Percentiles rank a stretch among this genome's conserved stretches.
These are phyloP conservation scores for Phytomonas francai DNA, from an alignment of 208 protist genomes.

Conservation along the genomic window DNA sequence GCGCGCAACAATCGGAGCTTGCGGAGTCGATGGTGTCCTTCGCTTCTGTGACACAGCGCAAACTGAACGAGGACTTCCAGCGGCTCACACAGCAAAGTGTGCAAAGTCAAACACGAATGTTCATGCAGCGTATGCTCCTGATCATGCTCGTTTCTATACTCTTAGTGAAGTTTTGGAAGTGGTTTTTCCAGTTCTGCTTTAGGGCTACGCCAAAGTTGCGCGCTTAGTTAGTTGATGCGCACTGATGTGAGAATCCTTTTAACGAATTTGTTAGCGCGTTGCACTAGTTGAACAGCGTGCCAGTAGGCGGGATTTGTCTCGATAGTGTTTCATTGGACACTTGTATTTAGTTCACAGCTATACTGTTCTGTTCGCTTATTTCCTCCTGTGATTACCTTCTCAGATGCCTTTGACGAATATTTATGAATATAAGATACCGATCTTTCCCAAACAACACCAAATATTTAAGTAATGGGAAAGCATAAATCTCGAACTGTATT, in stretches of 20 bases:
- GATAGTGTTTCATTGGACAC: neutral
- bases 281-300: neutral
- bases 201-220: slow-evolving; percentile 27
- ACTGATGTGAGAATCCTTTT: neutral
- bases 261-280: neutral
- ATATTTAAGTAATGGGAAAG: neutral
- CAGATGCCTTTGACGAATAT: neutral
- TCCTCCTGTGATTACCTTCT: neutral
- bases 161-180: slow-evolving; percentile 79
- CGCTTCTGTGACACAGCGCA: slow-evolving; percentile 69
- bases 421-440: neutral
- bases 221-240: neutral
- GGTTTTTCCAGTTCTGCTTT: slow-evolving; percentile 55
- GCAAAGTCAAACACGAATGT: slow-evolving; percentile 69
- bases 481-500: neutral
- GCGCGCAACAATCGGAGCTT: slow-evolving; percentile 82
- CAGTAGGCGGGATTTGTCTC: neutral
- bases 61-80: slow-evolving; percentile 86
- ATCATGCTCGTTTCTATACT: slow-evolving; percentile 43
- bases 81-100: slow-evolving; percentile 75
- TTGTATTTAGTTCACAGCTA: neutral
- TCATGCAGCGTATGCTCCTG: slow-evolving; percentile 54
- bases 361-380: neutral
- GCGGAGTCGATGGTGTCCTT: slow-evolving; percentile 87
- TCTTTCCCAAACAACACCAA: neutral